A percentile compares a stretch with the other conserved stretches of the same genome.
These are phyloP conservation scores for Colletotrichum gloeosporioides DNA, from an alignment of 2,329 filamentous ascomycete species.

Conservation along the genomic window DNA sequence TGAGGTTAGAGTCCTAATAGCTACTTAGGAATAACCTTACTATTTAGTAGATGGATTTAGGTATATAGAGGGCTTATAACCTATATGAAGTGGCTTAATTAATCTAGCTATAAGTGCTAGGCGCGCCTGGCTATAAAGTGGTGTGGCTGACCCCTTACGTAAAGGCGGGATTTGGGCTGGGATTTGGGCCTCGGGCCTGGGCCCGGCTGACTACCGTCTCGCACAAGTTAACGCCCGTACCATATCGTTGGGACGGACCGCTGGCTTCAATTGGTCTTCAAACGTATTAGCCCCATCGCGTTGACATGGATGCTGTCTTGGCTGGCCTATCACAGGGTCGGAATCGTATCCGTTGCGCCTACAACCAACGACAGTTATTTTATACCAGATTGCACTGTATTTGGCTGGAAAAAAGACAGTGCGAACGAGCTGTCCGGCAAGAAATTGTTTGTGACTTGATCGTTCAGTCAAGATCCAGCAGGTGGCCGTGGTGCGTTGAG, in stretches of 20 bases:
- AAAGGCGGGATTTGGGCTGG: too few relatives aligned
- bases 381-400: background rate
- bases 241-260: background rate
- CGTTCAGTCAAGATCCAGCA: background rate
- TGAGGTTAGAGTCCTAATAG: too few relatives aligned
- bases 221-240: background rate
- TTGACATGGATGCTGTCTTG: background rate
- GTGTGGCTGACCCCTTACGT: too few relatives aligned
- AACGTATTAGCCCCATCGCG: background rate
- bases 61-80: too few relatives aligned
- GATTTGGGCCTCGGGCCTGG: too few relatives aligned
- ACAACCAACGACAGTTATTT: background rate
- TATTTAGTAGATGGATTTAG: too few relatives aligned
- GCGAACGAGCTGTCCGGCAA: accelerated
- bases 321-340: background rate
- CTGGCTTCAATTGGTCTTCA: background rate
- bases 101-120: too few relatives aligned
- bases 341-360: background rate
- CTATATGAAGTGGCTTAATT: too few relatives aligned
- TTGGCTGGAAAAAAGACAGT: background rate
- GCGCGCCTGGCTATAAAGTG: too few relatives aligned
- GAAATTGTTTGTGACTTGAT: background rate
- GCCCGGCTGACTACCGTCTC: too few relatives aligned
- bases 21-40: too few relatives aligned
- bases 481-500: background rate